These are phyloP conservation scores for Stachybotrys chartarum DNA, from an alignment of 2,329 filamentous ascomycete species.

Conservation along the genomic window DNA sequence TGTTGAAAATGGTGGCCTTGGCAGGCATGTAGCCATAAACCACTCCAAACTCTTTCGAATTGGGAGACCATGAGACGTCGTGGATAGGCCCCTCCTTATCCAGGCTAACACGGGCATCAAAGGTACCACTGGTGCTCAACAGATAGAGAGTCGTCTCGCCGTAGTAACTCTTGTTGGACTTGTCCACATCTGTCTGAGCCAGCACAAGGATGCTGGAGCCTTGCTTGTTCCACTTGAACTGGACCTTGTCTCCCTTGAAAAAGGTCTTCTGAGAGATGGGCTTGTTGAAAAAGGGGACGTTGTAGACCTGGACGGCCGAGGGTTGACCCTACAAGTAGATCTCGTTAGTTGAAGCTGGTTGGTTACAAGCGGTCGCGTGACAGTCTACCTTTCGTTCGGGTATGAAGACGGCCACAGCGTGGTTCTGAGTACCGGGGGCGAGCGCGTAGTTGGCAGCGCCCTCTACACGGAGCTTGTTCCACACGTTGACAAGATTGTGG, in stretches of 20 bases:
- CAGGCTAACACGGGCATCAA: constrained; percentile 84
- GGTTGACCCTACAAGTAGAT: constrained; percentile 65
- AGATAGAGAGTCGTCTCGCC: constrained; percentile 97
- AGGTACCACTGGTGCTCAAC: constrained; percentile 81
- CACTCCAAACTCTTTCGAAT: constrained; percentile 95
- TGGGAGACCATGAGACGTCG: constrained; percentile 97
- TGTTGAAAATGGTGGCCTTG: constrained; percentile 97
- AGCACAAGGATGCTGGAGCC: constrained; percentile 90
- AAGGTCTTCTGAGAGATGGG: constrained; percentile 97
- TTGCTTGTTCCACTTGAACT: constrained; percentile 93
- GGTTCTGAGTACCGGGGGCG: constrained; percentile 73
- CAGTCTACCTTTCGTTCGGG: constrained; percentile 81
- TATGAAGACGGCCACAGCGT: constrained; percentile 89
- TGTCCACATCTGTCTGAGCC: constrained; percentile 96
- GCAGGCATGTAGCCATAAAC: constrained; percentile 99
- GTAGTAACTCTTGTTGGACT: constrained; percentile 98
- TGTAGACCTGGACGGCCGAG: constrained; percentile 88
- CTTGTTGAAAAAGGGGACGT: constrained; percentile 75
- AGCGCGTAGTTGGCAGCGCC: constrained; percentile 85
- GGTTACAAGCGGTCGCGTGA: neutral
- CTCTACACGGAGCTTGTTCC: constrained; percentile 93
- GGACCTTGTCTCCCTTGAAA: constrained; percentile 98
- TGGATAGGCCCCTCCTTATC: constrained; percentile 98
- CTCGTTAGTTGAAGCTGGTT: constrained; percentile 7
- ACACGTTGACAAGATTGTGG: constrained; percentile 74